These are phyloP conservation scores for Citrus australasica DNA, from an alignment of 345 rosid genomes.

Conservation along the genomic window DNA sequence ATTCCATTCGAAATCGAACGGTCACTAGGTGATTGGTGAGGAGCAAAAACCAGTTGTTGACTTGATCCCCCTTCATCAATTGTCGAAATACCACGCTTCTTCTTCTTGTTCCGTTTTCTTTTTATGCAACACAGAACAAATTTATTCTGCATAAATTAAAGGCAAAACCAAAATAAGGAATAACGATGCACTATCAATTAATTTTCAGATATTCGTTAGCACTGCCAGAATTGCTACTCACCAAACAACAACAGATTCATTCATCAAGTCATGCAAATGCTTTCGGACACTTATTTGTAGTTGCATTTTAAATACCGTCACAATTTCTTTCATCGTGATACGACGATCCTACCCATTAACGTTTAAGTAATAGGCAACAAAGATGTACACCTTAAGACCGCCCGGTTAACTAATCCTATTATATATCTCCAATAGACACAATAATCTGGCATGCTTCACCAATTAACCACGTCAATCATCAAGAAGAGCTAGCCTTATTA, in stretches of 20 bases:
- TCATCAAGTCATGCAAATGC: background rate
- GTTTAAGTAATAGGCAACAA: no score
- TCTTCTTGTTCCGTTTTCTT: background rate
- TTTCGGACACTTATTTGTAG: background rate
- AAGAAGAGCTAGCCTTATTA: background rate
- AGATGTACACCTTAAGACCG: no score
- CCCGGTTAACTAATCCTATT: background rate
- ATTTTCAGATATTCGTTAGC: background rate
- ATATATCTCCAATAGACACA: background rate
- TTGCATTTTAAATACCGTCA: background rate
- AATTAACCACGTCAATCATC: background rate
- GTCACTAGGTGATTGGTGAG: background rate
- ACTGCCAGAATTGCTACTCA: background rate
- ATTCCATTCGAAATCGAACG: background rate
- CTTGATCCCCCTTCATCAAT: background rate
- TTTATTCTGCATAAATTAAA: background rate
- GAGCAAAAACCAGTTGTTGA: background rate
- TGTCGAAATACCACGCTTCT: background rate
- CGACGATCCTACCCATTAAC: no score
- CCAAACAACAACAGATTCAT: background rate
- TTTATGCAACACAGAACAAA: background rate
- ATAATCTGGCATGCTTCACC: background rate
- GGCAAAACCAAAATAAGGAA: background rate
- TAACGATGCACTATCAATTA: background rate
- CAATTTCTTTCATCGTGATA: background rate